phyloP scores from a whole-genome alignment of 805 yeast genomes.

The Blastobotrys attinorum region DNA sequence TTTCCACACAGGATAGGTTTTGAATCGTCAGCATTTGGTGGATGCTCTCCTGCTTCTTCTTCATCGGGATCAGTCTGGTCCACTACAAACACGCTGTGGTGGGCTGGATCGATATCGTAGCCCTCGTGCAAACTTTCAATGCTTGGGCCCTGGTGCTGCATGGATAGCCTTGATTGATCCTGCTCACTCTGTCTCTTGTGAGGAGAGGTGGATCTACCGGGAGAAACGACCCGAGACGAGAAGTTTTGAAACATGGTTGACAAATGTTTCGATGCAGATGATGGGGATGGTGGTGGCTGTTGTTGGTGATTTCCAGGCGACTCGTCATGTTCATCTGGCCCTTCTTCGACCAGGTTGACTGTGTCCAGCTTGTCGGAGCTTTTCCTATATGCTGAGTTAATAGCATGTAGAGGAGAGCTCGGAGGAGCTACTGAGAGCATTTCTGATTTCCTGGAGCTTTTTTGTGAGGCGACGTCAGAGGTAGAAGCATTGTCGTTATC shows the following conservation, averaged over 20 bases:
- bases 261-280: slow-evolving; percentile 1
- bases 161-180: no score
- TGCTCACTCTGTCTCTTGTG: no score
- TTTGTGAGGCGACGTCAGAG: no score
- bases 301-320: no score
- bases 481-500: background rate
- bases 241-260: background rate
- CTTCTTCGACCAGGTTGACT: slow-evolving; percentile 3
- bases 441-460: no score
- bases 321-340: no score
- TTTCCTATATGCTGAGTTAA: background rate
- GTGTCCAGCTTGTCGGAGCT: background rate
- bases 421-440: no score
- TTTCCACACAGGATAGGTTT: slow-evolving; percentile 12
- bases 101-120: background rate
- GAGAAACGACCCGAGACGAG: slow-evolving; percentile 1
- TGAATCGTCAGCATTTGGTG: no score
- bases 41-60: no score
- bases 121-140: background rate
- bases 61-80: background rate
- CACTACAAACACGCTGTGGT: background rate
- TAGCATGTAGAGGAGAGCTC: background rate
- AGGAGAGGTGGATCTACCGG: background rate
- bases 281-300: background rate
- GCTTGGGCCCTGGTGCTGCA: no score